phyloP scores from a whole-genome alignment of 2,329 filamentous ascomycete species.

The Monosporascus sp. region DNA sequence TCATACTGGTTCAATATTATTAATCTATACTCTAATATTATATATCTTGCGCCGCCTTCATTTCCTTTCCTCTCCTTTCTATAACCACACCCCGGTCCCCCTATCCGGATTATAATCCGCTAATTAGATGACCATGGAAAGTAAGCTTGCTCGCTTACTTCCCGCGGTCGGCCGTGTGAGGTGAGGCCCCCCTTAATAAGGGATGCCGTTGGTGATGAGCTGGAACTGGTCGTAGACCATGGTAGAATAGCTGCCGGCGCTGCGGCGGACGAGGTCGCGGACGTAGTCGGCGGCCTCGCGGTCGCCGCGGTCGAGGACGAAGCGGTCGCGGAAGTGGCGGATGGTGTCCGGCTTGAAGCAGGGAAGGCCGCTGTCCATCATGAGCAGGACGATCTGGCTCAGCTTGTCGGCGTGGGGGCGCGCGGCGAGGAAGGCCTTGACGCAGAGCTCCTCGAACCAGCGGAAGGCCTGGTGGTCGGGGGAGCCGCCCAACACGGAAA shows the following conservation, averaged over 20 bases:
- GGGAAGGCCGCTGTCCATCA: slow-evolving; percentile 92
- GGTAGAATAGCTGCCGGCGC: slow-evolving; percentile 84
- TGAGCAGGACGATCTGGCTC: slow-evolving; percentile 81
- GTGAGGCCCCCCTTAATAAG: slow-evolving; percentile 55
- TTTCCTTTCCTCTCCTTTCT: too few relatives aligned
- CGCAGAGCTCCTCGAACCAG: slow-evolving; percentile 92
- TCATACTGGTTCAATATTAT: too few relatives aligned
- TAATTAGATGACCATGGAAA: too few relatives aligned
- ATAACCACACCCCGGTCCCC: too few relatives aligned
- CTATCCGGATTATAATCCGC: too few relatives aligned
- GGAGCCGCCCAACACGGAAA: slow-evolving; percentile 94
- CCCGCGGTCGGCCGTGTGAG: background rate
- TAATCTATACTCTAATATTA: too few relatives aligned
- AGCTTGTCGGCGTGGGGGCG: slow-evolving; percentile 85
- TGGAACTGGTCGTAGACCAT: slow-evolving; percentile 98
- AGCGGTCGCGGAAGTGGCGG: slow-evolving; percentile 84
- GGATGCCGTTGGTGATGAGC: slow-evolving; percentile 92
- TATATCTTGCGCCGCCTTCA: too few relatives aligned
- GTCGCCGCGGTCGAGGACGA: slow-evolving; percentile 87
- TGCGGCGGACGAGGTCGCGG: slow-evolving; percentile 82
- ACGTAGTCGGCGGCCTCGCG: slow-evolving; percentile 94
- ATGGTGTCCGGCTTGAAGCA: slow-evolving; percentile 98
- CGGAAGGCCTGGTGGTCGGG: slow-evolving; percentile 82
- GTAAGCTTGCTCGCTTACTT: too few relatives aligned
- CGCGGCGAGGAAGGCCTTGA: slow-evolving; percentile 90